phyloP scores from a whole-genome alignment of 2,329 filamentous ascomycete genomes.

The Aspergillus clavatus region DNA sequence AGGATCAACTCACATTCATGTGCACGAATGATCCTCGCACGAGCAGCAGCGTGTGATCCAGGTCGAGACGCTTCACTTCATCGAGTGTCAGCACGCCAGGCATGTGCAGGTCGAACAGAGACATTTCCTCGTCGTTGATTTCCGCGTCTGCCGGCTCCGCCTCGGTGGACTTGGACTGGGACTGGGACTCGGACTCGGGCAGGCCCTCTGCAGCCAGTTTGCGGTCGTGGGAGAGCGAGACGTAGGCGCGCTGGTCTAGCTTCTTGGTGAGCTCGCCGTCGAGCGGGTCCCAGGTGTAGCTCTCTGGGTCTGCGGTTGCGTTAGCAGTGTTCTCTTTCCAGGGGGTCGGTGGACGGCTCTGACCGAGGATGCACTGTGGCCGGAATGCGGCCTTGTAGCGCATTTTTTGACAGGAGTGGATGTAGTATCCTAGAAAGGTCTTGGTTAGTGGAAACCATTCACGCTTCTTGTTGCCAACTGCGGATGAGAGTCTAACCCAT shows the following conservation, averaged over 20 bases:
- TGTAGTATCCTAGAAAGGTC: constrained; percentile 54
- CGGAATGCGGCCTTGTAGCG: constrained; percentile 46
- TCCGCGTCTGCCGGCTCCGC: constrained; percentile 11
- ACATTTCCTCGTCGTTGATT: constrained; percentile 39
- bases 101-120: constrained; percentile 44
- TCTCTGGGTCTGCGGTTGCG: constrained; percentile 40
- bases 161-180: too few relatives aligned
- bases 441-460: not conserved
- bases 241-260: constrained; percentile 41
- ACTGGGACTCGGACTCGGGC: too few relatives aligned
- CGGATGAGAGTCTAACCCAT: too few relatives aligned
- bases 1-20: constrained; percentile 34
- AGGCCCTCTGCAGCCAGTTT: constrained; percentile 9
- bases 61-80: constrained; percentile 39
- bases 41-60: constrained; percentile 42
- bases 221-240: constrained; percentile 42
- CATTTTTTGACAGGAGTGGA: constrained; percentile 53
- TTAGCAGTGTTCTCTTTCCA: not conserved
- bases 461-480: not conserved
- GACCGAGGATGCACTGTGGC: constrained; percentile 48
- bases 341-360: constrained; percentile 7
- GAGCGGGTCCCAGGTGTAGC: constrained; percentile 41
- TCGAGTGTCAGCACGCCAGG: constrained; percentile 43
- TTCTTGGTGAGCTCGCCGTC: constrained; percentile 39
- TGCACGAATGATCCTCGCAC: constrained; percentile 40